These are phyloP conservation scores for Penicillium arizonense DNA, from an alignment of 495 filamentous ascomycete species.

Conservation along the genomic window DNA sequence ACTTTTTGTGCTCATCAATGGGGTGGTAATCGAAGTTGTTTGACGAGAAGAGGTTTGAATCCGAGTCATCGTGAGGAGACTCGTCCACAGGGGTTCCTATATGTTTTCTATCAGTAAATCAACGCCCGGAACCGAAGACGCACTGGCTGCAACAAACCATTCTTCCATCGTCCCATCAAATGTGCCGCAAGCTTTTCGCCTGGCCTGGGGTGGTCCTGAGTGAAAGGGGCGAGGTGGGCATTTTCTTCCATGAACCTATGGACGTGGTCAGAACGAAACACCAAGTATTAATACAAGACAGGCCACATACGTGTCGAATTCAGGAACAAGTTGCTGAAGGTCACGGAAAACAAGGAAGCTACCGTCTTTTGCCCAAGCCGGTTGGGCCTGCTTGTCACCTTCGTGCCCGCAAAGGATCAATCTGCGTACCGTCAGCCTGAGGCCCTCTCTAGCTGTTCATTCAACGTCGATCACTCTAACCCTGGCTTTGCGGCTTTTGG, in stretches of 20 bases:
- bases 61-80: conserved; percentile 23
- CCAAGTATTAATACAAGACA: neutral
- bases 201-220: conserved; percentile 1
- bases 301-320: conserved; percentile 23
- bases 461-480: conserved; percentile 7
- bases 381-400: conserved; percentile 15
- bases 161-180: conserved; percentile 39
- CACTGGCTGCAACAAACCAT: conserved; percentile 17
- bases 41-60: conserved; percentile 11
- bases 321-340: conserved; percentile 30
- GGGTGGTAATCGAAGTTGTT: conserved; percentile 33
- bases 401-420: conserved; percentile 11
- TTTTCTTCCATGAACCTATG: conserved; percentile 16
- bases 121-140: neutral
- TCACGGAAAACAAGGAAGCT: conserved; percentile 40
- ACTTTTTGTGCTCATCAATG: conserved; percentile 12
- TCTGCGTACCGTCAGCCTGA: conserved; percentile 1
- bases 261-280: neutral
- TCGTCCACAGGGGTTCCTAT: conserved; percentile 12
- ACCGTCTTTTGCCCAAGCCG: conserved; percentile 32
- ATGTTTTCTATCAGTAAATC: neutral
- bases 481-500: conserved; percentile 18
- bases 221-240: neutral
- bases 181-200: conserved; percentile 29
- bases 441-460: no score